Evolutionary conservation across 345 rosid species (phyloP), one percentile per base, ranked within the genome.

Genomic region (Corchorus olitorius): DNA sequence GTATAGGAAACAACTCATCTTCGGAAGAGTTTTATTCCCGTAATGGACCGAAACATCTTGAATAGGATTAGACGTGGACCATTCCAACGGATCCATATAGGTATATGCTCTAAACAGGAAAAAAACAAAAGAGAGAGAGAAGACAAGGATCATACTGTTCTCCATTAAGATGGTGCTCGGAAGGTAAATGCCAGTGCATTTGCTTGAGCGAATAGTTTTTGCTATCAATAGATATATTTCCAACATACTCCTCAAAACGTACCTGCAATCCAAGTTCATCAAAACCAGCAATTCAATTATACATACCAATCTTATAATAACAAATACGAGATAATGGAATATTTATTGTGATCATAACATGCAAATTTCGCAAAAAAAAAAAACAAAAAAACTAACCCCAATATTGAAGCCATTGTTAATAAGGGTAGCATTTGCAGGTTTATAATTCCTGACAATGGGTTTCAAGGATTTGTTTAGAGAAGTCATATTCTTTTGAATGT

Each of bases 131-230:
- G 43, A 39, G 43, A 39, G 20, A 56, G 27, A 11, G 13, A 11
- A 27, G 27, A 27, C 27, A 27, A 27, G 27, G 16, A 3, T 2
- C 64, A 5, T 35, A 70, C 74, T n/a, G 9, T 35, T 70, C 5
- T 17, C 74, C 61, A 35, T 70, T 7, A 70, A 70, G 17, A 6
- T 2, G 33, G 39, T 70, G 74, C 62, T 70, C 74, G 5, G 74
- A 53, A 17, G 74, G 74, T 35, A 53, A 53, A 70, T 70, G 74
- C 74, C 74, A 70, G 33, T 70, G 74, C 13, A 70, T 17, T 53
- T 70, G 62, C 61, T 6, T 53, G 48, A 70, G 61, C 6, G 17
- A 17, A 11, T 70, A 70, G 74, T 1, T 70, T 70, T 53, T 70
- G 17, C 17, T 61, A 35, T 53, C 48, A 34, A 70, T 53, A 15